phyloP scores from a whole-genome alignment of 2,329 filamentous ascomycete species.

The Westerdykella aurantiaca region DNA sequence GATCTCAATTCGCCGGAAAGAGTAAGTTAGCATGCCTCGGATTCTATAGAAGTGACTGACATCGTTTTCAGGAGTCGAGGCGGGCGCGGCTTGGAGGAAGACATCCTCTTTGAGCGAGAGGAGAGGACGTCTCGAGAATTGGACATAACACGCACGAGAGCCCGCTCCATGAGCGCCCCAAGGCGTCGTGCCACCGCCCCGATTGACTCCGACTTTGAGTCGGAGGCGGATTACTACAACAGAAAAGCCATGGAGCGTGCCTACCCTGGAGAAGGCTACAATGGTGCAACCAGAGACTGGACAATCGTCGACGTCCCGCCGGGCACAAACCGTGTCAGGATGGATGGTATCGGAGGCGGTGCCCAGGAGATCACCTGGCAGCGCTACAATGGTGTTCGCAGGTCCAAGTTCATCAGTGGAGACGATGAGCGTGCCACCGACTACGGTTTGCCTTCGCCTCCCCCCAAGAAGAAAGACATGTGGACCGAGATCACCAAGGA shows the following conservation, averaged over 20 bases:
- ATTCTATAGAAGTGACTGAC: not conserved
- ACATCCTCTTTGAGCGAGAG: conserved; percentile 59
- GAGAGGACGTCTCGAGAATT: conserved; percentile 18
- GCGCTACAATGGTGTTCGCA: conserved; percentile 69
- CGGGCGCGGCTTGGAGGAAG: conserved; percentile 54
- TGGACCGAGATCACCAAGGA: conserved; percentile 99
- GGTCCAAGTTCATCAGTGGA: conserved; percentile 68
- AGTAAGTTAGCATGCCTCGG: conserved; percentile 33
- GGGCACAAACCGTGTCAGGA: conserved; percentile 72
- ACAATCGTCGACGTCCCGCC: conserved; percentile 77
- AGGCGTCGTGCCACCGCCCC: conserved; percentile 39
- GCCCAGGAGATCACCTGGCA: conserved; percentile 72
- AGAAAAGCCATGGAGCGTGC: conserved; percentile 64
- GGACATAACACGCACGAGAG: conserved; percentile 28
- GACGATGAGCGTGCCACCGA: conserved; percentile 48
- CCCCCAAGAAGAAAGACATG: conserved; percentile 49
- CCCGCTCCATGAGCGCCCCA: conserved; percentile 38
- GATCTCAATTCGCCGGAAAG: conserved; percentile 50
- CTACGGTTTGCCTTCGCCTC: conserved; percentile 31
- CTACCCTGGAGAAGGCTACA: conserved; percentile 65
- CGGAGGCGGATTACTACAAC: conserved; percentile 57
- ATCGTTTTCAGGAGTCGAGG: conserved; percentile 34
- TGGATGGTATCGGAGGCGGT: conserved; percentile 74
- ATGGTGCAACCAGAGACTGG: conserved; percentile 72
- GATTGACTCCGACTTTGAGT: conserved; percentile 44